Base-by-base conservation (phyloP, 192 early-diverging fungal species). In the Backusella sp. region DNA sequence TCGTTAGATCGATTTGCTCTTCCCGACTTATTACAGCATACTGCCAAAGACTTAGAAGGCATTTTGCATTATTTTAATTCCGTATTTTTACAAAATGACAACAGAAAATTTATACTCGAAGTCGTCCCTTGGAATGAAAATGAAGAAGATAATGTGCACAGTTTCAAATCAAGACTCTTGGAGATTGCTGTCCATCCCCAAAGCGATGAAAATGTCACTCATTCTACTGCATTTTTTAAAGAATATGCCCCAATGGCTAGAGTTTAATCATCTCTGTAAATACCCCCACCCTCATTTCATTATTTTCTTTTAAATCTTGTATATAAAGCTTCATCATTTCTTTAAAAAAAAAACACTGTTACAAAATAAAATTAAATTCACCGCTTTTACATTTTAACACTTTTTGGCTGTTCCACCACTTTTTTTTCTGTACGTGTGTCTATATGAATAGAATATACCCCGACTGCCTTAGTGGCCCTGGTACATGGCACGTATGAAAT, bases 61-160 rank as follows among this genome's bases (percentile, higher is more conserved):
- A 66, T 79, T 0, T 19, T 79, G 15, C 35, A 68, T 19, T 79
- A 79, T 69, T 79, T 79, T 34, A 79, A 79, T 56, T 59, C 72
- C 21, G 77, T 49, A 17, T 79, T 79, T 62, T 56, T 79, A 23
- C 2, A 62, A 62, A 62, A 62, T 62, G 73, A 66, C 14, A 34
- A 56, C 26, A 41, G 66, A 42, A 23, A 52, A 15, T 66, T 79
- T 7, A 44, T 17, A 11, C 41, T 79, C 15, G 42, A 79, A 32
- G 56, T 79, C 39, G 26, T 66, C 11, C 77, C 77, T 68, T 79
- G 77, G 77, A 66, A 44, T 15, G 42, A 66, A n/a, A 28, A 66
- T 15, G 34, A 36, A 32, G 26, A 67, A 26, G 23, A 74, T 26
- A 62, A 62, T 28, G 12, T 44, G 9, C 59, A 42, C 46, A 73